Conservation (phyloP, 1,284 basidiomycete genomes). For the Vanrija sp. region DNA sequence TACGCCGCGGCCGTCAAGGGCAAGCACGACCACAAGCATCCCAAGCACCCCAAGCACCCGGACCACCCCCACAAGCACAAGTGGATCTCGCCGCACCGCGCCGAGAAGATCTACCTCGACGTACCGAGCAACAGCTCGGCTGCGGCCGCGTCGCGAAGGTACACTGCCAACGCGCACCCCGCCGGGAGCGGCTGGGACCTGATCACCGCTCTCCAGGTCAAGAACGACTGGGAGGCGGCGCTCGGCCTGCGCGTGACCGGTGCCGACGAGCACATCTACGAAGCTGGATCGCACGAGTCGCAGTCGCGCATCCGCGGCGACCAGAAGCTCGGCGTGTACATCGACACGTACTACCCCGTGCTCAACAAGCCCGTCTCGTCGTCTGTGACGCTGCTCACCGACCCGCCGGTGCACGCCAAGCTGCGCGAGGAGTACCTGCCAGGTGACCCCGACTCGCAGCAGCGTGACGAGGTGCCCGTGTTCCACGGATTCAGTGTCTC, state of each 20-base stretch:
- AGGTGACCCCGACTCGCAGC: slow-evolving; percentile 50
- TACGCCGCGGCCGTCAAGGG: neutral
- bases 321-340: slow-evolving; percentile 40
- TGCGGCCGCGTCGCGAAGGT: slow-evolving; percentile 33
- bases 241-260: slow-evolving; percentile 43
- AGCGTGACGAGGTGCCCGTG: slow-evolving; percentile 49
- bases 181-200: slow-evolving; percentile 48
- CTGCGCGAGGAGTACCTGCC: slow-evolving; percentile 50
- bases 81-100: slow-evolving; percentile 30
- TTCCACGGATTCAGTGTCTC: slow-evolving; percentile 46
- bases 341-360: slow-evolving; percentile 68
- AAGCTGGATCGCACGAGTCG: slow-evolving; percentile 39
- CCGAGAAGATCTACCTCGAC: slow-evolving; percentile 44
- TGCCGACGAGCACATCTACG: slow-evolving; percentile 41
- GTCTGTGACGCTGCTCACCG: slow-evolving; percentile 35
- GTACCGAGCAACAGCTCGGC: slow-evolving; percentile 42
- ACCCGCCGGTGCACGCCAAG: slow-evolving; percentile 50
- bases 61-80: neutral
- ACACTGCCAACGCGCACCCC: slow-evolving; percentile 42
- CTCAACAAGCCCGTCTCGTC: slow-evolving; percentile 68
- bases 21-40: slow-evolving; percentile 1
- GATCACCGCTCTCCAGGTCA: slow-evolving; percentile 44
- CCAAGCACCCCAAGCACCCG: neutral
- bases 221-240: slow-evolving; percentile 46
- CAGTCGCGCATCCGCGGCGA: slow-evolving; percentile 35